Percentiles rank a stretch among this genome's conserved stretches.
phyloP scores from a whole-genome alignment of 1,139 yeast genomes.

The Suhomyces chickasaworum region DNA sequence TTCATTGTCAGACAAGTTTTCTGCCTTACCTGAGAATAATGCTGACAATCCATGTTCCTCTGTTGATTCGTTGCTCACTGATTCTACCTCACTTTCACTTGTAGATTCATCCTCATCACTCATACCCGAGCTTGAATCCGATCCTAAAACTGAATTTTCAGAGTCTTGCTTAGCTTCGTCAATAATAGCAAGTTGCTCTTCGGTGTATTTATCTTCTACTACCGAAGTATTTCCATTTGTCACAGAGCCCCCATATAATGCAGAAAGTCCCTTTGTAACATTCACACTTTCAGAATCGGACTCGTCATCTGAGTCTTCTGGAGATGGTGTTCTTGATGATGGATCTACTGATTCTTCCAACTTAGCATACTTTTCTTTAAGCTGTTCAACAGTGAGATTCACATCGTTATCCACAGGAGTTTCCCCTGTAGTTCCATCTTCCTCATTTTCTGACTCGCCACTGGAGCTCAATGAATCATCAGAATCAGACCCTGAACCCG shows the following conservation, averaged over 20 bases:
- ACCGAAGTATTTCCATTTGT: constrained; percentile 3
- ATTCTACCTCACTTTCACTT: constrained; percentile 18
- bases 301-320: constrained; percentile 10
- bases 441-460: constrained; percentile 25
- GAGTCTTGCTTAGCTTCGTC: constrained; percentile 18
- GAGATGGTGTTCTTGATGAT: constrained; percentile 12
- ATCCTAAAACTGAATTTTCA: constrained; percentile 24
- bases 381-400: constrained; percentile 63
- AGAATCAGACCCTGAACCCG: constrained; percentile 22
- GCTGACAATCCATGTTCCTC: constrained; percentile 23
- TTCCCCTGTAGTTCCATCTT: constrained; percentile 11
- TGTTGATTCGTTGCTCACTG: constrained; percentile 9
- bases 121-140: constrained; percentile 24
- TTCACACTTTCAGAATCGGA: constrained; percentile 18
- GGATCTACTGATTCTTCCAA: constrained; percentile 33
- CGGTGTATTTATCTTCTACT: constrained; percentile 32
- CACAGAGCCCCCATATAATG: constrained; percentile 31
- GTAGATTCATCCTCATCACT: constrained; percentile 7
- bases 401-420: constrained; percentile 43
- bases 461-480: constrained; percentile 24
- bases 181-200: constrained; percentile 37
- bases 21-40: constrained; percentile 21
- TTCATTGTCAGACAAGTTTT: constrained; percentile 21
- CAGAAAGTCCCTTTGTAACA: constrained; percentile 32
- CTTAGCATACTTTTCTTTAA: constrained; percentile 63